Percentiles rank a stretch among this genome's conserved stretches.
Conservation (phyloP, 179 eudicot species). For the Carnegiea gigantea region DNA sequence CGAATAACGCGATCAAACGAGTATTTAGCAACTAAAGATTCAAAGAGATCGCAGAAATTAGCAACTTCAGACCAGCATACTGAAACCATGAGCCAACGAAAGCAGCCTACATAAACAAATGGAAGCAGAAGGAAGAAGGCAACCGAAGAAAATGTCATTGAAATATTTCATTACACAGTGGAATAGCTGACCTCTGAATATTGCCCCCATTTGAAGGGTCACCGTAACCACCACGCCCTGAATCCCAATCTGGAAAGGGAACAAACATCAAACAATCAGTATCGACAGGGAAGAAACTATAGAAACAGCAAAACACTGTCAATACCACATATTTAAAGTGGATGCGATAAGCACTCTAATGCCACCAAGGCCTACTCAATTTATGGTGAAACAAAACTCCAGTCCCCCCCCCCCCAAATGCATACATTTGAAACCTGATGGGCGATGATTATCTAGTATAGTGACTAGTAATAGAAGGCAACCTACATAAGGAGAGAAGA, state of each 20-base stretch:
- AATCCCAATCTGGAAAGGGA: constrained; percentile 71
- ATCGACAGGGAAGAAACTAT: not conserved
- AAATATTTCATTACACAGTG: not conserved
- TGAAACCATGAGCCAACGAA: not conserved
- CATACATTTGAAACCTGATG: not conserved
- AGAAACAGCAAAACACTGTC: not conserved
- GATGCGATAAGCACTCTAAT: not conserved
- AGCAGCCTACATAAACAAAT: not conserved
- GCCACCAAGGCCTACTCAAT: not conserved
- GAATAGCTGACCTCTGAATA: constrained; percentile 52
- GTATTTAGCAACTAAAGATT: not conserved
- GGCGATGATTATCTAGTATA: too few species aligned
- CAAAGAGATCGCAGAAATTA: not conserved
- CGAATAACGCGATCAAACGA: not conserved
- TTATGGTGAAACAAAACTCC: not conserved
- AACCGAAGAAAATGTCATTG: not conserved
- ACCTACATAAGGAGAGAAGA: too few species aligned
- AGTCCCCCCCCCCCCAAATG: not conserved
- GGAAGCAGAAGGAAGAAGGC: not conserved
- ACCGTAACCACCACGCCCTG: constrained; percentile 67
- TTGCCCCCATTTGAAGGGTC: constrained; percentile 56
- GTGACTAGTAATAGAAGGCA: too few species aligned
- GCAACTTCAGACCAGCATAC: not conserved
- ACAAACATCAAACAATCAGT: not conserved
- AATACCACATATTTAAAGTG: not conserved